Base-by-base conservation (phyloP, 441 rosid genomes). In the Corymbia calophylla region DNA sequence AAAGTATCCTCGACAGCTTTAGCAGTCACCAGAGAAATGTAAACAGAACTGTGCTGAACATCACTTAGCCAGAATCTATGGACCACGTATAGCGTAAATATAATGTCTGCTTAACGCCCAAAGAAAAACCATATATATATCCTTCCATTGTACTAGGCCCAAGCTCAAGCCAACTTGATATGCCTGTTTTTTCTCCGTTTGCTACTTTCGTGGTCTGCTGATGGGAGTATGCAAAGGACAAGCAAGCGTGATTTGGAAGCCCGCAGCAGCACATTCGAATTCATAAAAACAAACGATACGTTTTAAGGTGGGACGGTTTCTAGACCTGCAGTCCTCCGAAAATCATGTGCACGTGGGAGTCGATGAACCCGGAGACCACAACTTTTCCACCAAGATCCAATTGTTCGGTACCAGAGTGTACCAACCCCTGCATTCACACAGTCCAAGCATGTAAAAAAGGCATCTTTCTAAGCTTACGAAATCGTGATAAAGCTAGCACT, bases 331-430 rank as follows among this genome's bases (percentile, higher is more conserved):
- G 90, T 39, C 99, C 99, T 51, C 96, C 98, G 53, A 18, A 89
- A 89, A 96, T 91, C 31, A 97, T 91, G 91, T 96, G 99, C 68
- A 96, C 98, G 88, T 97, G 99, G 56, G 99, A 97, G 93, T 97
- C 99, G 91, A 97, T 94, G 93, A 97, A 94, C 88, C 99, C 99
- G 80, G 98, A 97, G 89, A 97, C 95, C 88, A 97, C 95, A 90
- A 97, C 86, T 92, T 95, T 97, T 64, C 98, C 98, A 86, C 93
- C 94, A 81, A 97, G 92, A 93, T 97, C 93, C 95, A 97, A 53
- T 93, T 91, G 94, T 90, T 91, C 88, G n/a, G 97, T 96, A 55
- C 91, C 95, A 90, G 88, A 89, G 89, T 95, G 96, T 8, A 91
- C 89, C 90, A 95, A 92, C 86, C 92, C 95, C 98, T 97, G 94